These are phyloP conservation scores for Solanum hybrid DNA, from an alignment of 305 asterid genomes.

Conservation along the genomic window DNA sequence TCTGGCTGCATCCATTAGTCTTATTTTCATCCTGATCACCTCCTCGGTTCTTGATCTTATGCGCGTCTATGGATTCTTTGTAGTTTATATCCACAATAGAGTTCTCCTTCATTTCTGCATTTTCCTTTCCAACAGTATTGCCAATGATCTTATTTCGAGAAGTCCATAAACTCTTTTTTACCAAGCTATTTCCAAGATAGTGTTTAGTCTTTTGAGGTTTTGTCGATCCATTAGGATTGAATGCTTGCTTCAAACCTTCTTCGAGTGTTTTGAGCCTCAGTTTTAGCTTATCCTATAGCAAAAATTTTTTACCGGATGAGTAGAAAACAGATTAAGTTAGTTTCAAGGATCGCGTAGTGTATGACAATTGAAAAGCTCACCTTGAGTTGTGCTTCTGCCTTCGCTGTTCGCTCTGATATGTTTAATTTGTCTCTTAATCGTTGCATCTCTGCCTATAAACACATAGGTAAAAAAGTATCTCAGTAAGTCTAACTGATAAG, in stretches of 20 bases:
- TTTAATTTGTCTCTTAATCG: constrained; percentile 59
- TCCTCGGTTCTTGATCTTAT: constrained; percentile 12
- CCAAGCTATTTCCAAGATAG: constrained; percentile 44
- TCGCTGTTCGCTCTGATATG: constrained; percentile 65
- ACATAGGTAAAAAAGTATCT: neutral
- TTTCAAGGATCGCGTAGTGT: neutral
- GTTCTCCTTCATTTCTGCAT: constrained; percentile 36
- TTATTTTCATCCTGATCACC: constrained; percentile 24
- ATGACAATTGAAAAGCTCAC: constrained; percentile 21
- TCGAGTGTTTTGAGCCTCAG: constrained; percentile 79
- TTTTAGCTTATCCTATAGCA: constrained; percentile 69
- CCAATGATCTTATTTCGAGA: constrained; percentile 34
- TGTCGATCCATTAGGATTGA: constrained; percentile 31
- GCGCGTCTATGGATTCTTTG: constrained; percentile 18
- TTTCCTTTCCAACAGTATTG: constrained; percentile 48
- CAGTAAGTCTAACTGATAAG: neutral
- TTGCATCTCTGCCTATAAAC: constrained; percentile 36
- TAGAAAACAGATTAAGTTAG: neutral
- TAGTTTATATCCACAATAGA: constrained; percentile 2
- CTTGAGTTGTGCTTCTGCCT: constrained; percentile 78
- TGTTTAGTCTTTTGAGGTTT: constrained; percentile 39
- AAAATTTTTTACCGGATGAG: neutral
- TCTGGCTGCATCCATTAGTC: constrained; percentile 15
- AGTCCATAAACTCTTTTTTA: constrained; percentile 55
- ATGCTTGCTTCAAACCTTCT: constrained; percentile 43